Conservation (phyloP, 345 rosid genomes). For the Eucalyptus marginata region DNA sequence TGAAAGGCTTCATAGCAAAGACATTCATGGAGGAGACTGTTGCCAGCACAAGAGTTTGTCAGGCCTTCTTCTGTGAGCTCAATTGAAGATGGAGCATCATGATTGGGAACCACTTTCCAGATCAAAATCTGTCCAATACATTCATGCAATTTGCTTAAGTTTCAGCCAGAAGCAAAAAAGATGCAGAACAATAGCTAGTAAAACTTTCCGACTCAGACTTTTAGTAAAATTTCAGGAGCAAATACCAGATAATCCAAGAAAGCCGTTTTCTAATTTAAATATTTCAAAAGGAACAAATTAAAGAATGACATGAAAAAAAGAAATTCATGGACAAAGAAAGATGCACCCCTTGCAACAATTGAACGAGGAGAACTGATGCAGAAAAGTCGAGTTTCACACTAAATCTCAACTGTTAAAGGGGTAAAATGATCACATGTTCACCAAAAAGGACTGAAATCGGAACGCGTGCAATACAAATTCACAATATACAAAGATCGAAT, state of each 20-base stretch:
- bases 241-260: neutral
- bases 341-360: neutral
- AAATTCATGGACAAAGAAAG: neutral
- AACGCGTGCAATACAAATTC: neutral
- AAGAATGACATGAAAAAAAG: neutral
- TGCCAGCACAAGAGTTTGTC: neutral
- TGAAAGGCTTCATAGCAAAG: constrained; percentile 28
- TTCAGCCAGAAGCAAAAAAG: neutral
- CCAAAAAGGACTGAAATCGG: neutral
- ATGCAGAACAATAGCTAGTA: neutral
- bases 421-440: neutral
- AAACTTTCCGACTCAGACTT: neutral
- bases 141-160: neutral
- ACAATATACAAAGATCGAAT: neutral
- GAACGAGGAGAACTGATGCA: neutral
- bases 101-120: constrained; percentile 49
- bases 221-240: neutral
- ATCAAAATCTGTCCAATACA: constrained; percentile 53
- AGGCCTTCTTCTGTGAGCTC: constrained; percentile 9
- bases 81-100: neutral
- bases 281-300: neutral
- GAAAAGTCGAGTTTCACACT: neutral
- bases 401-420: neutral
- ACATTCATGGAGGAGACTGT: constrained; percentile 1
- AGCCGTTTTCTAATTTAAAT: neutral